Base-by-base conservation (phyloP, 2,329 filamentous ascomycete genomes). In the Orbilia brochopaga region DNA sequence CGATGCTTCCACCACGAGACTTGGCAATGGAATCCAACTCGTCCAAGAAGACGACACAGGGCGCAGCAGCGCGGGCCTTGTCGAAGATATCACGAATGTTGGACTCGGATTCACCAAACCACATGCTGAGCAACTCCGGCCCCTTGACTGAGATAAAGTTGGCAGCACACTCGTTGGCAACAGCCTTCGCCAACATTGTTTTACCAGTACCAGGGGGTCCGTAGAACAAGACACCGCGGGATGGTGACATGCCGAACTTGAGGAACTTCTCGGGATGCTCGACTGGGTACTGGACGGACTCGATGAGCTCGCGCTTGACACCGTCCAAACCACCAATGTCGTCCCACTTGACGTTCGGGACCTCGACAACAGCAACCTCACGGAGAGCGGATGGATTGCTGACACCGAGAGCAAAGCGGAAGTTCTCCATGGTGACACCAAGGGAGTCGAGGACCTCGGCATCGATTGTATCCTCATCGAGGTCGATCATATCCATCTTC, bases 101-200 rank as follows among this genome's bases (percentile, higher is more conserved):
- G 87, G 91, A 96, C 83, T 99, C 95, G 61, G 94, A 99, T 84
- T 99, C 94, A 88, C 94, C 94, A 79, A 99, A 99, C 94, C 94
- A 99, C 94, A 99, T 99, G 81, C 92, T 97, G 78, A 99, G 87
- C 78, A 99, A 85, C 81, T 99, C 94, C 66, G 94, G 95, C 73
- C 94, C 94, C 87, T 99, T 99, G 82, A 99, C 89, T 44, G 94
- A 99, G 80, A 99, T 97, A 84, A 99, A 99, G 85, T 99, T 99
- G 85, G 94, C 94, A 73, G 94, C 90, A 79, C 92, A 97, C 84
- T 99, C 94, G 83, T 97, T 99, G 83, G 94, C 94, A 76, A 99
- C 94, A 77, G 94, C 94, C 87, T 99, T 99, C 80, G 94, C 94
- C 83, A 99, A 90, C 84, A 99, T 87, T 74, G 94, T 99, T 86